Conservation (phyloP, 495 filamentous ascomycete genomes). For the Aspergillus saccharolyticus region DNA sequence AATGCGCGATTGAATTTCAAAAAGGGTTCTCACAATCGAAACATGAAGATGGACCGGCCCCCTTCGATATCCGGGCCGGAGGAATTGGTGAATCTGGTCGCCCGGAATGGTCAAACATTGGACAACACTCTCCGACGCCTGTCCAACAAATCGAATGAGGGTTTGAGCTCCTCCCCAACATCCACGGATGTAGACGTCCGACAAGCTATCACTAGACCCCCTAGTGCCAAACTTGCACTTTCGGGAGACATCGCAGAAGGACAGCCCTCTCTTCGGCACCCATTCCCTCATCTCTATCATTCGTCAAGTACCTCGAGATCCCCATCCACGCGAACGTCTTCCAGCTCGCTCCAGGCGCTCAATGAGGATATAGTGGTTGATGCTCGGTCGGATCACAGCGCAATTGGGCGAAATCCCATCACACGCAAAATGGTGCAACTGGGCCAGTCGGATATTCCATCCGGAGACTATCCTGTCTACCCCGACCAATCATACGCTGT, state of each 20-base stretch:
- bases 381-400: conserved; percentile 33
- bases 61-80: conserved; percentile 31
- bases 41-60: conserved; percentile 34
- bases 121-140: conserved; percentile 20
- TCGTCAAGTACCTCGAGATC: conserved; percentile 31
- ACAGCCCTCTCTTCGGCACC: conserved; percentile 35
- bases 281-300: conserved; percentile 36
- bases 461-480: conserved; percentile 44
- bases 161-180: conserved; percentile 18
- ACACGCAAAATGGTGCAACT: conserved; percentile 25
- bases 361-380: conserved; percentile 43
- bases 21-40: conserved; percentile 12
- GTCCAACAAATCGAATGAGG: conserved; percentile 22
- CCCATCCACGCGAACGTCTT: conserved; percentile 41
- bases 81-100: conserved; percentile 23
- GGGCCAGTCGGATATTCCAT: conserved; percentile 23
- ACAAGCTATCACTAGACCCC: conserved; percentile 25
- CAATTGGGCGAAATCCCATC: conserved; percentile 20
- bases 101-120: conserved; percentile 25
- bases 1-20: conserved; percentile 17
- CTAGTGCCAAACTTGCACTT: conserved; percentile 24
- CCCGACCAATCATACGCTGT: conserved; percentile 51
- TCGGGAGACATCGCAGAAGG: conserved; percentile 28
- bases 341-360: conserved; percentile 43
- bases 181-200: conserved; percentile 25